phyloP scores from a whole-genome alignment of 2,329 filamentous ascomycete genomes.

The Monilinia laxa region DNA sequence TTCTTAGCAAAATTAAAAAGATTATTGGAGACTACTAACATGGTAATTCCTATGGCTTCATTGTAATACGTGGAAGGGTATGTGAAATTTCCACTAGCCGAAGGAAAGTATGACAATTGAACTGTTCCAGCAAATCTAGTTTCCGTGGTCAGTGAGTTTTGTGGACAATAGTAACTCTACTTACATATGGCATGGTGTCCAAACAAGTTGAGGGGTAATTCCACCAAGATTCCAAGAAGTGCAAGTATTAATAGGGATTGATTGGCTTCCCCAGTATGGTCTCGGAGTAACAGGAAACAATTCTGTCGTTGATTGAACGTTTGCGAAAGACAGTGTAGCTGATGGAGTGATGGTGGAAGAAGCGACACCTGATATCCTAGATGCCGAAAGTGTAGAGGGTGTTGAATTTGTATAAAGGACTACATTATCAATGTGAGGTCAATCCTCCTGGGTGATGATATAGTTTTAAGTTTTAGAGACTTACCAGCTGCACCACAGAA shows the following conservation, averaged over 20 bases:
- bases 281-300: constrained; percentile 13
- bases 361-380: neutral
- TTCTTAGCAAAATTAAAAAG: neutral
- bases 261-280: constrained; percentile 27
- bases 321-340: constrained; percentile 3
- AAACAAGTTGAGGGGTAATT: constrained; percentile 13
- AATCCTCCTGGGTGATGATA: too few relatives aligned
- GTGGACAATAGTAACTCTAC: neutral
- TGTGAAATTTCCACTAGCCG: constrained; percentile 22
- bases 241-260: constrained; percentile 28
- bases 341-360: constrained; percentile 25
- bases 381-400: neutral
- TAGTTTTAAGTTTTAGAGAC: neutral
- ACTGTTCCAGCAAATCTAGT: constrained; percentile 30
- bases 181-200: constrained; percentile 27
- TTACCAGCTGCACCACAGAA: constrained; percentile 7
- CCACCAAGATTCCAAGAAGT: constrained; percentile 19
- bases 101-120: constrained; percentile 30
- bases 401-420: constrained; percentile 1
- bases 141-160: neutral
- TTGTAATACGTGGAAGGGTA: constrained; percentile 29
- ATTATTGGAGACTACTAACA: constrained; percentile 23
- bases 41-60: constrained; percentile 23
- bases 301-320: constrained; percentile 13
- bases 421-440: neutral